Evolutionary conservation across 1,284 basidiomycete species (phyloP).

Genomic region (Microbotryum violaceum): DNA sequence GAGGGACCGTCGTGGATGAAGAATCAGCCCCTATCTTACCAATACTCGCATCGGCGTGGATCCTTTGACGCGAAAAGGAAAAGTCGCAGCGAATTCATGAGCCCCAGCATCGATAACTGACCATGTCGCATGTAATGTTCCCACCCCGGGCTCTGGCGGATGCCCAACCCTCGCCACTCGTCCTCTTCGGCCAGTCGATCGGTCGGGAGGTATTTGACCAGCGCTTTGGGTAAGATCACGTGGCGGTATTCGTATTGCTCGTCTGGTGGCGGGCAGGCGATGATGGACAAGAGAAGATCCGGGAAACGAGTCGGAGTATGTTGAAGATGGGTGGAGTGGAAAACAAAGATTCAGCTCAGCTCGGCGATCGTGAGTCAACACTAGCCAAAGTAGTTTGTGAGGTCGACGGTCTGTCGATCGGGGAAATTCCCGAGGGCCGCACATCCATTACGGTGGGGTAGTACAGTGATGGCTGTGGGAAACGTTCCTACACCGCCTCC

Average conservation of each 20-base stretch:
- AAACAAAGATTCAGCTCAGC: too few species aligned
- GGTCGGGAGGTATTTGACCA: conserved; percentile 33
- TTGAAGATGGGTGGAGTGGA: too few species aligned
- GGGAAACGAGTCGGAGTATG: not conserved
- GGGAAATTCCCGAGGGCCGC: too few species aligned
- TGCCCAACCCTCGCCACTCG: conserved; percentile 32
- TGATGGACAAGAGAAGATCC: not conserved
- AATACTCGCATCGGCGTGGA: conserved; percentile 1
- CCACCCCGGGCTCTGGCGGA: conserved; percentile 33
- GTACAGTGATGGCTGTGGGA: too few species aligned
- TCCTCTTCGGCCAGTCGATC: conserved; percentile 28
- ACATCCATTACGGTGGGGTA: too few species aligned
- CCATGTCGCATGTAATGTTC: conserved; percentile 16
- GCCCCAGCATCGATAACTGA: not conserved
- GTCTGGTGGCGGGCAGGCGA: conserved; percentile 3
- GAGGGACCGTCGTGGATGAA: not conserved
- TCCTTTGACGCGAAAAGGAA: too few species aligned
- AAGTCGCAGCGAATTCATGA: too few species aligned
- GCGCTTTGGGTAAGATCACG: conserved; percentile 34
- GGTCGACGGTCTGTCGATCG: too few species aligned
- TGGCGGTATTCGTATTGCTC: conserved; percentile 23
- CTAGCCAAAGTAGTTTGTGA: too few species aligned
- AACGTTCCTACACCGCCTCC: too few species aligned
- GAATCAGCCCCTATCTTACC: not conserved
- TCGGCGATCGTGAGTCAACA: too few species aligned